A percentile compares a stretch with the other conserved stretches of the same genome.
These are phyloP conservation scores for Rubia tinctorum DNA, from an alignment of 305 asterid species.

Conservation along the genomic window DNA sequence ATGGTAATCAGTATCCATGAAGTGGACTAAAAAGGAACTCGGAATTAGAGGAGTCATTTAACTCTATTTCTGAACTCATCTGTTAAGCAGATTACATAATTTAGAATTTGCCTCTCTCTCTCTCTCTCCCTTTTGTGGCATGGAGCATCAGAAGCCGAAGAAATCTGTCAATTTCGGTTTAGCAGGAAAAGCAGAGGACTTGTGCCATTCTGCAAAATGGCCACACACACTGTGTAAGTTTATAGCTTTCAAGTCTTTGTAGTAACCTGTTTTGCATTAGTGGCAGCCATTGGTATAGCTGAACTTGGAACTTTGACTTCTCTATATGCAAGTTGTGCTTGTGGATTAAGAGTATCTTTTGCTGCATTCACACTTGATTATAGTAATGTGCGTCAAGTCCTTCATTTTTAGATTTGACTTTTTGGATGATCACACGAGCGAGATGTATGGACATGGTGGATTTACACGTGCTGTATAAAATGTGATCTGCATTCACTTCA, in stretches of 20 bases:
- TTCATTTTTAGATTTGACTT: background rate
- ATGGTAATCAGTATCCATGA: too few relatives aligned
- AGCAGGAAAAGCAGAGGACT: background rate
- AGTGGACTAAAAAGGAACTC: background rate
- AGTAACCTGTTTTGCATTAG: background rate
- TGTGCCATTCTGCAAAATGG: slow-evolving; percentile 10
- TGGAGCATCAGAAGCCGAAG: background rate
- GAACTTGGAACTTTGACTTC: background rate
- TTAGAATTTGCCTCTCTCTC: background rate
- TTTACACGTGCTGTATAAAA: background rate
- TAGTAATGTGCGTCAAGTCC: background rate
- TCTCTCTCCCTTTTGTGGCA: background rate
- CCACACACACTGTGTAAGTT: slow-evolving; percentile 8
- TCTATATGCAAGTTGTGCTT: background rate
- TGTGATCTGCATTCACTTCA: background rate
- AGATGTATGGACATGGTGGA: background rate
- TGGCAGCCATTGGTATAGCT: background rate
- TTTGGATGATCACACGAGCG: background rate
- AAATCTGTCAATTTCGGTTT: too few relatives aligned
- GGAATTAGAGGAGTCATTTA: background rate
- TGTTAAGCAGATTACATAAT: background rate
- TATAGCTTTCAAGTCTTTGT: background rate
- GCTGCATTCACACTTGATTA: background rate
- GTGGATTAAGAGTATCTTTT: background rate
- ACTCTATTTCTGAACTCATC: background rate